Evolutionary conservation across 1,284 basidiomycete genomes (phyloP).

Genomic region (Ceratobasidium sp.): DNA sequence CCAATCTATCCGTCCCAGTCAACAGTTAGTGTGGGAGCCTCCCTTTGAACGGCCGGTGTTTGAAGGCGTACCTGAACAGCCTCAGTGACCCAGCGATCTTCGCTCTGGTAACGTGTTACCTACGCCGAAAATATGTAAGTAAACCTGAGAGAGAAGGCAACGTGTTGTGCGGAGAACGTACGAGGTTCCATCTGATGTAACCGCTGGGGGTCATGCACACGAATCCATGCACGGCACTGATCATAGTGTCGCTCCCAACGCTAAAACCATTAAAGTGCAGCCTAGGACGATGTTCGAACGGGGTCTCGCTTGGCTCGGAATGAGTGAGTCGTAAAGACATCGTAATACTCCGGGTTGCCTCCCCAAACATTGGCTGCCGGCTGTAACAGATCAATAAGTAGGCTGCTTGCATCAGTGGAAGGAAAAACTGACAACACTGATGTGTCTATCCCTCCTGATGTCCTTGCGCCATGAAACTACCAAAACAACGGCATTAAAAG

Average conservation of each 20-base stretch:
- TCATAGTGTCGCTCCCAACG: conserved; percentile 39
- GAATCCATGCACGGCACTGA: conserved; percentile 53
- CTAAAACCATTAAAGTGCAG: conserved; percentile 42
- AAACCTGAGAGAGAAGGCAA: background rate
- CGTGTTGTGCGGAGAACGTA: background rate
- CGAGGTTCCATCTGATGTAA: conserved; percentile 43
- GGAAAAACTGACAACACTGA: conserved; percentile 26
- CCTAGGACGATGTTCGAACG: conserved; percentile 39
- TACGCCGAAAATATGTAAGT: background rate
- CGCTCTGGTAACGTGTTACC: conserved; percentile 65
- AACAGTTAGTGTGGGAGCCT: no score
- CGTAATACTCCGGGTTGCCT: conserved; percentile 41
- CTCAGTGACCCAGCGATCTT: conserved; percentile 67
- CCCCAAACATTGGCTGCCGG: conserved; percentile 39
- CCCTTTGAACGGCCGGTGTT: no score
- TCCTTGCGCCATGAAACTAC: conserved; percentile 19
- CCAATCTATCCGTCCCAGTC: conserved; percentile 32
- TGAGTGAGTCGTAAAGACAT: conserved; percentile 40
- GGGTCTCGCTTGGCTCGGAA: conserved; percentile 37
- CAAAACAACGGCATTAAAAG: conserved; percentile 8
- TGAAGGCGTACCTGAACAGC: conserved; percentile 55
- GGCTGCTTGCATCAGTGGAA: background rate
- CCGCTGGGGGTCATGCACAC: conserved; percentile 43
- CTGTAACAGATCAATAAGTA: conserved; percentile 9
- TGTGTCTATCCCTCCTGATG: conserved; percentile 34